Base-by-base conservation (phyloP, 75 land plant species). In the Cryptomeria japonica region DNA sequence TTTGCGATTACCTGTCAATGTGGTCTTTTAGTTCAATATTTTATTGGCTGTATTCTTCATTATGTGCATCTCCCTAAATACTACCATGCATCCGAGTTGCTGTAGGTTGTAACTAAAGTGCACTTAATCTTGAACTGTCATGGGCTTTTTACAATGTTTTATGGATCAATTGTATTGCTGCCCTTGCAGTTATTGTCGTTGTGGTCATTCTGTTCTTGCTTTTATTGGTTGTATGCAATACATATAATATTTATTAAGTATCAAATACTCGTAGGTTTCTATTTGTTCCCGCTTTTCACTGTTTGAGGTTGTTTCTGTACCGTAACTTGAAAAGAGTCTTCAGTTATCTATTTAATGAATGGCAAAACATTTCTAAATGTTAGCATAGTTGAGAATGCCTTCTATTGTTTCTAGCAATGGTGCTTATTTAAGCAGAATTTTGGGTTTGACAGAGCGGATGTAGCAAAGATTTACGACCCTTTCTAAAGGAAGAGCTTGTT, bases 401-500 rank as follows among this genome's bases (percentile, higher is more conserved):
- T 79, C 1, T 25, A 79, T 38, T 39, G 28, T 79, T 19, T 79
- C 25, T 79, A 25, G 39, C 42, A 22, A 25, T 18, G 25, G 11
- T 82, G 31, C 25, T 82, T 82, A 82, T 42, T 42, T 82, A 18
- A 82, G 68, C 5, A 18, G 22, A 56, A 55, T 9, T 55, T 28
- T 10, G n/a, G 68, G 28, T 11, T 53, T 70, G 64, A 49, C 87
- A 93, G 93, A 92, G 90, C 64, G 88, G 87, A 37, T 58, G 82
- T 16, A 85, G 82, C 41, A 28, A 80, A 86, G 92, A 87, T 82
- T 90, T 87, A 49, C 86, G 85, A 3, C 90, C 93, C 13, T 94
- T 91, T 82, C 84, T 98, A 70, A 93, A 93, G 85, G 88, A 91
- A 82, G 99, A 98, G 84, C 85, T 98, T 82, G 76, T 56, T 22